phyloP scores from a whole-genome alignment of 2,329 filamentous ascomycete species.

The Mycosphaerella sp. region DNA sequence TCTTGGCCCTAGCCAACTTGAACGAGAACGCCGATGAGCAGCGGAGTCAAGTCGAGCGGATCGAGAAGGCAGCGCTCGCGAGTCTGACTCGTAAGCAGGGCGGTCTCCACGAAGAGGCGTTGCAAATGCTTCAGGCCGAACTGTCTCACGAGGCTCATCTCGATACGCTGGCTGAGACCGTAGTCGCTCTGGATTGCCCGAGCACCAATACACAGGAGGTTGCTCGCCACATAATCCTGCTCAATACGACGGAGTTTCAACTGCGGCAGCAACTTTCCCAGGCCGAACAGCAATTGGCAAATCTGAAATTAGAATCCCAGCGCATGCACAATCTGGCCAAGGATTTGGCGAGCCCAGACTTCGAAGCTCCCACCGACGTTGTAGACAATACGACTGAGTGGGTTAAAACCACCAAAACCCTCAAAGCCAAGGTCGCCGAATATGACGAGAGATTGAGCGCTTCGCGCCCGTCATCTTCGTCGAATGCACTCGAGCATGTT shows the following conservation, averaged over 20 bases:
- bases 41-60: conserved; percentile 49
- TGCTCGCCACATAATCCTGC: conserved; percentile 13
- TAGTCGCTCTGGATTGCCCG: conserved; percentile 34
- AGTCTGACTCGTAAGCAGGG: conserved; percentile 39
- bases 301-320: conserved; percentile 24
- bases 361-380: conserved; percentile 49
- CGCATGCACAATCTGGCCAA: conserved; percentile 21
- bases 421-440: conserved; percentile 61
- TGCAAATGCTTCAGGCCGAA: conserved; percentile 17
- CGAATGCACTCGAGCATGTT: conserved; percentile 48
- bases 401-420: conserved; percentile 51
- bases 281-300: conserved; percentile 21
- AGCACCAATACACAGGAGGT: conserved; percentile 23
- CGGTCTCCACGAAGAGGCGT: conserved; percentile 17
- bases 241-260: conserved; percentile 24
- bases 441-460: conserved; percentile 40
- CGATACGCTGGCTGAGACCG: conserved; percentile 35
- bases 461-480: conserved; percentile 39
- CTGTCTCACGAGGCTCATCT: conserved; percentile 29
- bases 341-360: conserved; percentile 27
- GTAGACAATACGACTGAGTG: conserved; percentile 67
- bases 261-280: conserved; percentile 26
- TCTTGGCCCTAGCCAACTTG: conserved; percentile 65
- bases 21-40: conserved; percentile 77
- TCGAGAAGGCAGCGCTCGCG: conserved; percentile 55